Conservation (phyloP, 1,139 yeast species). For the Hyphopichia fennica region DNA sequence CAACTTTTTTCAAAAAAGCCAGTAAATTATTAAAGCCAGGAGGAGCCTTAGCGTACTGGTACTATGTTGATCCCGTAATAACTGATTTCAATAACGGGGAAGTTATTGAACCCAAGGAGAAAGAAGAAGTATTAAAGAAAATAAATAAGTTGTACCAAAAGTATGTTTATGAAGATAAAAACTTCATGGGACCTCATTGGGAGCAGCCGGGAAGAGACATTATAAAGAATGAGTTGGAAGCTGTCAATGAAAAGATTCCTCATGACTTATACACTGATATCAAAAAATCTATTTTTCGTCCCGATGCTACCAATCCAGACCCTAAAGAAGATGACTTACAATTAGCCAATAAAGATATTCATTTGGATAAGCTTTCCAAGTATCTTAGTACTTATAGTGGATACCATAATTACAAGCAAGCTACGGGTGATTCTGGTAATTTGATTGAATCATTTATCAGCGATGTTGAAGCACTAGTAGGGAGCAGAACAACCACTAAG, state of each 20-base stretch:
- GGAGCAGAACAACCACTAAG: slow-evolving; percentile 29
- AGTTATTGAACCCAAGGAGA: slow-evolving; percentile 12
- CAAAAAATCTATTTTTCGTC: slow-evolving; percentile 9
- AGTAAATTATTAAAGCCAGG: slow-evolving; percentile 32
- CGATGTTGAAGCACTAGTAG: slow-evolving; percentile 27
- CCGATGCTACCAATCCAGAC: slow-evolving; percentile 24
- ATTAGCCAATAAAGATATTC: slow-evolving; percentile 19
- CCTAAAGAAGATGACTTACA: slow-evolving; percentile 20
- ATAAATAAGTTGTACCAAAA: slow-evolving; percentile 21
- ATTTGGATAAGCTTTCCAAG: slow-evolving; percentile 24
- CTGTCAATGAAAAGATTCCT: slow-evolving; percentile 36
- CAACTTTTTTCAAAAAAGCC: slow-evolving; percentile 27
- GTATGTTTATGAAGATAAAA: slow-evolving; percentile 37
- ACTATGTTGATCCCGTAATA: slow-evolving; percentile 41
- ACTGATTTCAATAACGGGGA: slow-evolving; percentile 23
- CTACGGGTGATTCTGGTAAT: slow-evolving; percentile 24
- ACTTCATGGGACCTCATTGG: slow-evolving; percentile 43
- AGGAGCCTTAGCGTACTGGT: slow-evolving; percentile 46
- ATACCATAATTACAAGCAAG: slow-evolving; percentile 32
- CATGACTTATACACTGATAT: slow-evolving; percentile 25
- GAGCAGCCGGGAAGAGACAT: slow-evolving; percentile 46
- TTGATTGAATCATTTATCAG: slow-evolving; percentile 21
- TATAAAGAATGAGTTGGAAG: slow-evolving; percentile 25
- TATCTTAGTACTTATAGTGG: slow-evolving; percentile 42
- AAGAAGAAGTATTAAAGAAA: slow-evolving; percentile 17